phyloP scores from a whole-genome alignment of 1,284 basidiomycete species.

The Phellopilus nigrolimitatus region DNA sequence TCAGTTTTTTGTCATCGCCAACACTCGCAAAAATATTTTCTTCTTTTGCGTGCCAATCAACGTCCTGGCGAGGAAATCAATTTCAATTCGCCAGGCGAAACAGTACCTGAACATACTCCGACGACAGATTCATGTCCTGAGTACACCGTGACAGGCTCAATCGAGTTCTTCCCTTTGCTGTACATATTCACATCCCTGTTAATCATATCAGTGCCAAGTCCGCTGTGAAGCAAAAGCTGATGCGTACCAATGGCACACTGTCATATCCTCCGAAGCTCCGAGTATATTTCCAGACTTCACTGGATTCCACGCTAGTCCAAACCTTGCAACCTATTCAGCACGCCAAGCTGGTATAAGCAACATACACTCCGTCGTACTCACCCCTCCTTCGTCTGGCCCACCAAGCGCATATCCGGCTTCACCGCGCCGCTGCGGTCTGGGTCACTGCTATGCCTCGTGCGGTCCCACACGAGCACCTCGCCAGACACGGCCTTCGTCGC shows the following conservation, averaged over 20 bases:
- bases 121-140: conserved; percentile 87
- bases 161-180: conserved; percentile 70
- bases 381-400: conserved; percentile 93
- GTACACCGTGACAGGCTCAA: conserved; percentile 83
- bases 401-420: conserved; percentile 86
- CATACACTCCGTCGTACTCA: conserved; percentile 36
- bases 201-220: conserved; percentile 1
- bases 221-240: conserved; percentile 7
- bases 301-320: conserved; percentile 92
- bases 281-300: conserved; percentile 80
- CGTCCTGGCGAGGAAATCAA: conserved; percentile 59
- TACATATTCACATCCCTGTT: conserved; percentile 89
- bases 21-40: conserved; percentile 92
- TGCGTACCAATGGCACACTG: conserved; percentile 85
- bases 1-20: conserved; percentile 93
- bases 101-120: conserved; percentile 53
- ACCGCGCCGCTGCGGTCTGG: conserved; percentile 82
- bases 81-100: conserved; percentile 10
- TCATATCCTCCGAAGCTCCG: conserved; percentile 93
- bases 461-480: conserved; percentile 91
- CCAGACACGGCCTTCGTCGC: conserved; percentile 92
- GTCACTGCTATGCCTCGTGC: conserved; percentile 94
- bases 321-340: conserved; percentile 44
- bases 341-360: conserved; percentile 6
- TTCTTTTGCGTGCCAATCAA: conserved; percentile 89